Evolutionary conservation across 257 asterid genomes (phyloP).

Genomic region (Solanum tarapatanum): DNA sequence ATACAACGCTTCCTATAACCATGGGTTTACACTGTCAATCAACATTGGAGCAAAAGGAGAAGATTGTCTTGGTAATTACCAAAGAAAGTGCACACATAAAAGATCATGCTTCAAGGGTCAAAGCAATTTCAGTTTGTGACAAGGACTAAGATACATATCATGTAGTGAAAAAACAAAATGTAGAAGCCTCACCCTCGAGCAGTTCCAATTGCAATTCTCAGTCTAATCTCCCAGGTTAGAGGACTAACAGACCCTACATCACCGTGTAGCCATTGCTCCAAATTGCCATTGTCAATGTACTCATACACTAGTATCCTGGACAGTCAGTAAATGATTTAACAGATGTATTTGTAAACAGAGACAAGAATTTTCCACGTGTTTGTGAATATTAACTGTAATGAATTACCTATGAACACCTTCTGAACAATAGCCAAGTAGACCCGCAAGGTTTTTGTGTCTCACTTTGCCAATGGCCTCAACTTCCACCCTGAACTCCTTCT

Average conservation of each 20-base stretch:
- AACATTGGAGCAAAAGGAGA: not conserved
- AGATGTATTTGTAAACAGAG: not conserved
- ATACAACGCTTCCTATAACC: not conserved
- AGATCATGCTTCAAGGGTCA: not conserved
- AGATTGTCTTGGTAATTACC: not conserved
- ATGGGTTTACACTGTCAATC: not conserved
- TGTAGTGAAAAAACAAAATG: not conserved
- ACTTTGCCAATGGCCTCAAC: slow-evolving; percentile 99
- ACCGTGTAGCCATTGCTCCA: slow-evolving; percentile 99
- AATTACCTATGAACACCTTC: slow-evolving; percentile 79
- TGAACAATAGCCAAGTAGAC: slow-evolving; percentile 85
- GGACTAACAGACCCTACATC: slow-evolving; percentile 88
- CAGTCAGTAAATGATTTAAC: not conserved
- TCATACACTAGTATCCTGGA: slow-evolving; percentile 90
- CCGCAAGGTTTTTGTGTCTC: slow-evolving; percentile 93
- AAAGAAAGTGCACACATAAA: not conserved
- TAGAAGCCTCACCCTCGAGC: slow-evolving; percentile 69
- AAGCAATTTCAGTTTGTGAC: not conserved
- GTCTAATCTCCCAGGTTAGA: slow-evolving; percentile 85
- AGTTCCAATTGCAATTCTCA: slow-evolving; percentile 84
- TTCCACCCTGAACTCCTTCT: slow-evolving; percentile 91
- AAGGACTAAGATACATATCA: not conserved
- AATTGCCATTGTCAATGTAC: slow-evolving; percentile 84
- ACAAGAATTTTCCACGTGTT: not conserved
- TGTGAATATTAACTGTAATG: not conserved